A percentile compares a stretch with the other conserved stretches of the same genome.
Conservation (phyloP, 345 rosid species). For the Citrus australasica region DNA sequence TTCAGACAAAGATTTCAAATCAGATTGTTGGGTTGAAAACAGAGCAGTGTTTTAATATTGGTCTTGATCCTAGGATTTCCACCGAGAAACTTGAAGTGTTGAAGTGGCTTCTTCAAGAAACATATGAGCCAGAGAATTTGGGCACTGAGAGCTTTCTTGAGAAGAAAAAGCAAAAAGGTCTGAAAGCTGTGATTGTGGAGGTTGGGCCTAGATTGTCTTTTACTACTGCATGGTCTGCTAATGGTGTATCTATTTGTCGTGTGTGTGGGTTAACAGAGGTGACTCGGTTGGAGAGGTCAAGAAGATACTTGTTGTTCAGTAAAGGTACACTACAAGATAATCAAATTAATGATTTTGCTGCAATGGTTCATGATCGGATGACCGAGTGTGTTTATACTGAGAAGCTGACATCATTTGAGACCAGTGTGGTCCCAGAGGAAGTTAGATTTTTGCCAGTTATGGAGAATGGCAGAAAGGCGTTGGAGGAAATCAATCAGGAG, state of each 20-base stretch:
- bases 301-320: conserved; percentile 75
- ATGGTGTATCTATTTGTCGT: conserved; percentile 80
- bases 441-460: conserved; percentile 67
- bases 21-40: conserved; percentile 74
- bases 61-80: conserved; percentile 42
- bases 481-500: conserved; percentile 84
- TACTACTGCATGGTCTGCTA: conserved; percentile 92
- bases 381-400: conserved; percentile 72
- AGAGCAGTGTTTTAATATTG: conserved; percentile 83
- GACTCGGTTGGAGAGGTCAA: conserved; percentile 75
- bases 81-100: conserved; percentile 53
- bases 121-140: conserved; percentile 86
- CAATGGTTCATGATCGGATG: conserved; percentile 89
- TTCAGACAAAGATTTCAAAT: conserved; percentile 60
- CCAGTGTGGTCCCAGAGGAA: conserved; percentile 71
- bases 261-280: conserved; percentile 81
- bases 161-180: conserved; percentile 65
- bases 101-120: conserved; percentile 86
- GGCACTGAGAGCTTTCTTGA: conserved; percentile 71
- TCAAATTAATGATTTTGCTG: conserved; percentile 63
- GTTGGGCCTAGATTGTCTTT: conserved; percentile 90
- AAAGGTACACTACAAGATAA: conserved; percentile 47
- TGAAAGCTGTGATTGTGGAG: conserved; percentile 57
- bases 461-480: conserved; percentile 79
- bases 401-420: conserved; percentile 60